Evolutionary conservation across 106 monocot species (phyloP).

Genomic region (Apostasia shenzhenica): DNA sequence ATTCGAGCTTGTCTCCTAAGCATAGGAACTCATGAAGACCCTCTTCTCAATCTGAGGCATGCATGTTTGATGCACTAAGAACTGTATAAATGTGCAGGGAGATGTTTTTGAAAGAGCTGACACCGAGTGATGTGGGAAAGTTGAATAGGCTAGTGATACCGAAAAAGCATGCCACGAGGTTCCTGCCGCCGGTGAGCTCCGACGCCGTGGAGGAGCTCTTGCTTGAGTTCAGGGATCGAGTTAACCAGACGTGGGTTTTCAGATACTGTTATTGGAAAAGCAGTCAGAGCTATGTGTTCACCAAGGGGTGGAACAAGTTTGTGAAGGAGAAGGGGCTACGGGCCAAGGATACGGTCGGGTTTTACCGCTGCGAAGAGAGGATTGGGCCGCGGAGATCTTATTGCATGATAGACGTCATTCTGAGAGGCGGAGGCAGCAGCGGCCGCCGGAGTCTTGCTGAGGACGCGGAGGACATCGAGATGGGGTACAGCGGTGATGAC

Average conservation of each 20-base stretch:
- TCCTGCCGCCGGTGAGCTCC: conserved; percentile 26
- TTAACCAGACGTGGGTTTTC: conserved; percentile 30
- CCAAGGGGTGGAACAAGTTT: conserved; percentile 63
- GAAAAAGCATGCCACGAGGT: conserved; percentile 41
- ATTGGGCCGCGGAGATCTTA: conserved; percentile 16
- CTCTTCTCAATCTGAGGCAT: too few species aligned
- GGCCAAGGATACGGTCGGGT: conserved; percentile 29
- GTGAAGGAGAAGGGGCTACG: conserved; percentile 39
- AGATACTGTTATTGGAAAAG: conserved; percentile 68
- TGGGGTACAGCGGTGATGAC: not conserved
- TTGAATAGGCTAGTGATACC: conserved; percentile 60
- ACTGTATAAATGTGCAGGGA: not conserved
- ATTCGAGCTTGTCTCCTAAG: too few species aligned
- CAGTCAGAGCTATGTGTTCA: conserved; percentile 74
- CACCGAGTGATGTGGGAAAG: conserved; percentile 68
- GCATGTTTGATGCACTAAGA: too few species aligned
- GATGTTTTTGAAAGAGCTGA: conserved; percentile 51
- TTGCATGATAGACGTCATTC: conserved; percentile 25
- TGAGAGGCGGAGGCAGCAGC: not conserved
- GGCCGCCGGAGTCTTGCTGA: not conserved
- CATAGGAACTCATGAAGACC: too few species aligned
- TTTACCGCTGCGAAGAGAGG: conserved; percentile 30
- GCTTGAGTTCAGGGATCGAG: conserved; percentile 39
- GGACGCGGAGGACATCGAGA: not conserved
- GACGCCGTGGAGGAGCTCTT: conserved; percentile 19